These are phyloP conservation scores for Candida silvicultrix DNA, from an alignment of 805 yeast species.

Conservation along the genomic window DNA sequence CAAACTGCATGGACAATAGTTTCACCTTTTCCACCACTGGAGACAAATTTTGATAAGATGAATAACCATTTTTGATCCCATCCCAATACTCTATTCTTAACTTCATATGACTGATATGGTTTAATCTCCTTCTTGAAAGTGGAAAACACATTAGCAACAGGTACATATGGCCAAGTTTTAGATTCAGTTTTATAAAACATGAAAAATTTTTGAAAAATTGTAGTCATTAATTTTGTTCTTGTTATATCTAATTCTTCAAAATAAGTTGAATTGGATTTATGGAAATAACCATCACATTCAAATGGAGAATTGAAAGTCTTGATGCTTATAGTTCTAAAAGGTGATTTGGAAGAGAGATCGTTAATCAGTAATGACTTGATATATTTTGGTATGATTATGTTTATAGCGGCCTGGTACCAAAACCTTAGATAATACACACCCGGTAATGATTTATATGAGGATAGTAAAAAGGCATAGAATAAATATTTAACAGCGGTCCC, in stretches of 20 bases:
- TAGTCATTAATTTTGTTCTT: conserved; percentile 56
- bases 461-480: conserved; percentile 19
- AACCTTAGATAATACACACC: conserved; percentile 61
- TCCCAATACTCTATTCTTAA: conserved; percentile 56
- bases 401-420: conserved; percentile 37
- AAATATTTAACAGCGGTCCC: conserved; percentile 4
- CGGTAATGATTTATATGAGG: conserved; percentile 62
- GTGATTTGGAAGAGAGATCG: conserved; percentile 8
- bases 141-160: conserved; percentile 69
- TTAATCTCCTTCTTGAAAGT: conserved; percentile 67
- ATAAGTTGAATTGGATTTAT: conserved; percentile 84
- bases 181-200: conserved; percentile 34
- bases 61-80: conserved; percentile 91
- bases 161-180: conserved; percentile 44
- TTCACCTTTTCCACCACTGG: conserved; percentile 31
- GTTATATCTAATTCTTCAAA: conserved; percentile 76
- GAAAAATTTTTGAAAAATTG: conserved; percentile 52
- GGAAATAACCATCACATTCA: conserved; percentile 83
- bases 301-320: conserved; percentile 60
- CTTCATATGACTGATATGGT: conserved; percentile 52
- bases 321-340: conserved; percentile 37
- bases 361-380: conserved; percentile 4
- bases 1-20: conserved; percentile 39
- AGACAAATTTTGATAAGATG: conserved; percentile 55
- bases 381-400: conserved; percentile 33